Evolutionary conservation across 495 filamentous ascomycete genomes (phyloP).

Genomic region (Tuber umbilicatum): DNA sequence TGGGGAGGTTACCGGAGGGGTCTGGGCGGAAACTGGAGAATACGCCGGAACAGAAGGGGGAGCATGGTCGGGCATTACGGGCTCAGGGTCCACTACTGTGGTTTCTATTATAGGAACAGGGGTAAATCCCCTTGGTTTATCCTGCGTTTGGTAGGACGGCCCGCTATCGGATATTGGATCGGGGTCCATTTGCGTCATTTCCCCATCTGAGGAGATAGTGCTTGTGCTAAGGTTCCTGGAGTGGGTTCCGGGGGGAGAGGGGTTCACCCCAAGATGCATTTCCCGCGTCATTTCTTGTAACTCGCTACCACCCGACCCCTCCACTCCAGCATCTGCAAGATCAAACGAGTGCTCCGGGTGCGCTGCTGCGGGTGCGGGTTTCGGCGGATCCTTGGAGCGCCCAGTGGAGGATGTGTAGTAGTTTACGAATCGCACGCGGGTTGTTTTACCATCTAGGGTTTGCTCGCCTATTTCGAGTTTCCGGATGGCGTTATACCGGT

Average conservation of each 20-base stretch:
- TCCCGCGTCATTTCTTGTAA: neutral
- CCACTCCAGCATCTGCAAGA: neutral
- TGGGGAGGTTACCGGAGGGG: constrained; percentile 43
- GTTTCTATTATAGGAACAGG: neutral
- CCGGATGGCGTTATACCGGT: constrained; percentile 60
- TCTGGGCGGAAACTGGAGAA: neutral
- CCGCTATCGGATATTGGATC: constrained; percentile 23
- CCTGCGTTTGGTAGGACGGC: neutral
- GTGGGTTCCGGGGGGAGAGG: neutral
- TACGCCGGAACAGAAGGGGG: neutral
- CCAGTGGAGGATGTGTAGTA: constrained; percentile 86
- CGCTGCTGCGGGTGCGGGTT: constrained; percentile 23
- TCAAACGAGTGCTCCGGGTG: constrained; percentile 8
- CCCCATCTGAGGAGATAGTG: constrained; percentile 12
- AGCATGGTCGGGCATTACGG: neutral
- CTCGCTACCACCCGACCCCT: neutral
- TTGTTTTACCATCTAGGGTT: constrained; percentile 30
- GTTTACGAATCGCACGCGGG: constrained; percentile 69
- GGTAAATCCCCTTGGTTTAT: neutral
- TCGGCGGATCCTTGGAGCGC: constrained; percentile 48
- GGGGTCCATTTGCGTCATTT: constrained; percentile 11
- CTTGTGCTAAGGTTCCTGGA: constrained; percentile 14
- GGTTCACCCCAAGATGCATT: neutral
- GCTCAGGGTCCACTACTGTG: neutral
- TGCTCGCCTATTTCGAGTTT: constrained; percentile 62